Evolutionary conservation across 345 rosid species (phyloP), one percentile per base, ranked within the genome.

Genomic region (Camelina laxa): DNA sequence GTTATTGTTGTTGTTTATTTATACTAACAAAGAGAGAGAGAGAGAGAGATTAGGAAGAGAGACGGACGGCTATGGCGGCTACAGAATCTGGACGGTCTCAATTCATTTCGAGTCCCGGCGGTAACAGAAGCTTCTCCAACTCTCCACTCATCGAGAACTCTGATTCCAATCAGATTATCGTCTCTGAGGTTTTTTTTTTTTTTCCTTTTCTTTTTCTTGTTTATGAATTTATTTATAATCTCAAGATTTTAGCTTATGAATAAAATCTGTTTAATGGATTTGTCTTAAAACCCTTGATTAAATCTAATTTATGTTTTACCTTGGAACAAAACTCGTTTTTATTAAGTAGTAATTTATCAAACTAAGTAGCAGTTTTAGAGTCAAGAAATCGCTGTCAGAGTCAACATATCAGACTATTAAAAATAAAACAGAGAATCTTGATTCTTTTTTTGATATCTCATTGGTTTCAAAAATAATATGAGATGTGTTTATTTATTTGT

Each of bases 31-130:
- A 63, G 63, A 41, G 60, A 48, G 39, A 48, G 16, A 22, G 31
- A 54, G 19, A 63, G 70, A 41, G 60, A 48, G 39, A 31, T 20
- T 48, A 49, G 35, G 33, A 44, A 33, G 80, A 67, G 38, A 47
- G 17, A 49, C 62, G 35, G 17, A 49, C 62, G 35, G 44, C 38
- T 17, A 73, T 84, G 86, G 85, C 83, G 75, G 75, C 80, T 41
- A 31, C 86, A n/a, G 48, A 73, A 15, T 70, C 88, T 5, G 84
- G 41, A 77, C 88, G 70, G 44, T 86, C 97, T 3, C 98, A 93
- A 82, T 93, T 93, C 87, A 89, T 93, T 14, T 75, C 87, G 5
- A 81, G 94, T 70, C 73, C 83, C 13, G 96, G 93, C 24, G 75
- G 71, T 4, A 86, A 75, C 36, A 74, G 79, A 80, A 84, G 89